Conservation (phyloP, 2,329 filamentous ascomycete genomes). For the Shiraia bambusicola region DNA sequence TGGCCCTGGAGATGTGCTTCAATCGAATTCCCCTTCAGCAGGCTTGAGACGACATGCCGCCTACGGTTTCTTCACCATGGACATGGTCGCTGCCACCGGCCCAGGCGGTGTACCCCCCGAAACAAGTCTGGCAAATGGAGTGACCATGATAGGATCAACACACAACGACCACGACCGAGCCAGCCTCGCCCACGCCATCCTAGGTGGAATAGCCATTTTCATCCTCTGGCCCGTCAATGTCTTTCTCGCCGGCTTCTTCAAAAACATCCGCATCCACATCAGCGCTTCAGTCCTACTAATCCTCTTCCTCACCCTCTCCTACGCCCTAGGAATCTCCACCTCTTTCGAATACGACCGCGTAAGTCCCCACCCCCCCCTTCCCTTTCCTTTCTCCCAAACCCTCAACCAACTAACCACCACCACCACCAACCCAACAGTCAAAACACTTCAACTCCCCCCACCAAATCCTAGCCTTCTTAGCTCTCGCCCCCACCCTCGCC, state of each 20-base stretch:
- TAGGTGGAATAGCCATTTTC: slow-evolving; percentile 38
- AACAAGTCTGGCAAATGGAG: slow-evolving; percentile 20
- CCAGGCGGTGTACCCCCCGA: slow-evolving; percentile 38
- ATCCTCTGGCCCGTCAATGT: slow-evolving; percentile 36
- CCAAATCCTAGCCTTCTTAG: slow-evolving; percentile 50
- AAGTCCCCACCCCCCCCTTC: slow-evolving; percentile 12
- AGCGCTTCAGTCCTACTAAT: slow-evolving; percentile 43
- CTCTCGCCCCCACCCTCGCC: slow-evolving; percentile 48
- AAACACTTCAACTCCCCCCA: slow-evolving; percentile 48
- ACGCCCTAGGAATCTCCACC: slow-evolving; percentile 47
- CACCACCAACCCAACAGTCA: slow-evolving; percentile 40
- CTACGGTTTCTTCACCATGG: slow-evolving; percentile 47
- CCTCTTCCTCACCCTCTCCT: slow-evolving; percentile 42
- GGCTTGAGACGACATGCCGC: slow-evolving; percentile 41
- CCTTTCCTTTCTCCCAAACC: background rate
- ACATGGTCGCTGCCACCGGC: slow-evolving; percentile 44
- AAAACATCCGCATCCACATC: slow-evolving; percentile 47
- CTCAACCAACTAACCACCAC: slow-evolving; percentile 12
- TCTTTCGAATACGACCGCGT: slow-evolving; percentile 45
- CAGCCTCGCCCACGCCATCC: slow-evolving; percentile 34
- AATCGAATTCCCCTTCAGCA: slow-evolving; percentile 35
- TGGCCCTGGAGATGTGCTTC: slow-evolving; percentile 32
- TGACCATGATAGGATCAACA: slow-evolving; percentile 24
- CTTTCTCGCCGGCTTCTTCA: slow-evolving; percentile 42
- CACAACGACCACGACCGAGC: slow-evolving; percentile 30